These are phyloP conservation scores for Ustilago sp. DNA, from an alignment of 1,284 basidiomycete species.

Conservation along the genomic window DNA sequence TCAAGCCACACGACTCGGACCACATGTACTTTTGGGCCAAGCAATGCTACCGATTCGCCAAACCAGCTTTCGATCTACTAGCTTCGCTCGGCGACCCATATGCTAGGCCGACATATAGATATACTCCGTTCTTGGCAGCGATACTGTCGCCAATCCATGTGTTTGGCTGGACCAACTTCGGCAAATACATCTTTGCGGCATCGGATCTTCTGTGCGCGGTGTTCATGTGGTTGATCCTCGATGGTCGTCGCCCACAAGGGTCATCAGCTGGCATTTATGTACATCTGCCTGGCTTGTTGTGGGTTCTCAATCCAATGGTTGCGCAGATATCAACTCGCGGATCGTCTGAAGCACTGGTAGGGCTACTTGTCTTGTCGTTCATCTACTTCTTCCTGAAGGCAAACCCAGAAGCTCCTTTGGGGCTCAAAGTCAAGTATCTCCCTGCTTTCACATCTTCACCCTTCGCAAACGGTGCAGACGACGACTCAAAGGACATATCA, in stretches of 20 bases:
- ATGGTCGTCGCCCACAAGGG: constrained; percentile 45
- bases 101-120: constrained; percentile 91
- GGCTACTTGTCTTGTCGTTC: constrained; percentile 81
- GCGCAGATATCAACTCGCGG: constrained; percentile 96
- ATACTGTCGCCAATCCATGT: constrained; percentile 83
- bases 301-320: constrained; percentile 91
- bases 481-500: background rate
- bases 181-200: constrained; percentile 88
- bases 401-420: constrained; percentile 56
- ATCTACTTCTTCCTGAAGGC: constrained; percentile 70
- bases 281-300: constrained; percentile 74
- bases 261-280: constrained; percentile 37
- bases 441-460: constrained; percentile 18
- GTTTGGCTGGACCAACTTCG: constrained; percentile 69
- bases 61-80: constrained; percentile 52
- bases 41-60: constrained; percentile 42
- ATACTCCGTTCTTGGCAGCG: constrained; percentile 90
- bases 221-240: constrained; percentile 79
- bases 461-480: background rate
- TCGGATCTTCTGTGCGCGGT: constrained; percentile 85
- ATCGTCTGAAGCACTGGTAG: constrained; percentile 89
- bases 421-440: constrained; percentile 16
- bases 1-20: constrained; percentile 37
- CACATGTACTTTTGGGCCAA: constrained; percentile 44
- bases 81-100: constrained; percentile 79